These are phyloP conservation scores for Salvia splendens DNA, from an alignment of 257 asterid genomes.

Conservation along the genomic window DNA sequence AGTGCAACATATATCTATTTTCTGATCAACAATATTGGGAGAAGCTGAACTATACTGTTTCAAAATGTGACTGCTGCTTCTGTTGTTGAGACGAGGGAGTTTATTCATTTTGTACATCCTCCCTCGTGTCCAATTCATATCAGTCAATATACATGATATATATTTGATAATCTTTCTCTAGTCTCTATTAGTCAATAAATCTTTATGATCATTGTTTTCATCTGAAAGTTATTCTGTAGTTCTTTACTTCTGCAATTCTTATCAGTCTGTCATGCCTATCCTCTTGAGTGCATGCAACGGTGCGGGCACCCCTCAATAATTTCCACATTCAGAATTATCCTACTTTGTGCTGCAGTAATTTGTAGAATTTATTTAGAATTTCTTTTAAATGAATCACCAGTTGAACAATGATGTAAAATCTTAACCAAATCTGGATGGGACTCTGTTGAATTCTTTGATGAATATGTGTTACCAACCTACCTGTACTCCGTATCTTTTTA, in stretches of 20 bases:
- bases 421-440: not conserved
- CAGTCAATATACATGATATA: not conserved
- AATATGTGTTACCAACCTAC: not conserved
- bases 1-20: not conserved
- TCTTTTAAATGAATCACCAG: not conserved
- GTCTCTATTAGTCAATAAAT: conserved; percentile 6
- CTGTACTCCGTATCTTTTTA: not conserved
- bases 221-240: not conserved
- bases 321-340: conserved; percentile 11
- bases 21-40: not conserved
- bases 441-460: not conserved
- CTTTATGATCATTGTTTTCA: not conserved
- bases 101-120: not conserved
- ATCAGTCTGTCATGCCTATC: conserved; percentile 1
- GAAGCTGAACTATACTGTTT: not conserved
- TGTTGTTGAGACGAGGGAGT: not conserved
- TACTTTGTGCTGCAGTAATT: conserved; percentile 12
- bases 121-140: conserved; percentile 7
- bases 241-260: not conserved
- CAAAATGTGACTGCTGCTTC: not conserved
- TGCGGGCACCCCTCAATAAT: conserved; percentile 6
- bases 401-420: not conserved
- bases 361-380: not conserved
- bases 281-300: not conserved
- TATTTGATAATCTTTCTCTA: not conserved